Conservation (phyloP, 2,329 filamentous ascomycete genomes). For the Cryphonectria radicalis region DNA sequence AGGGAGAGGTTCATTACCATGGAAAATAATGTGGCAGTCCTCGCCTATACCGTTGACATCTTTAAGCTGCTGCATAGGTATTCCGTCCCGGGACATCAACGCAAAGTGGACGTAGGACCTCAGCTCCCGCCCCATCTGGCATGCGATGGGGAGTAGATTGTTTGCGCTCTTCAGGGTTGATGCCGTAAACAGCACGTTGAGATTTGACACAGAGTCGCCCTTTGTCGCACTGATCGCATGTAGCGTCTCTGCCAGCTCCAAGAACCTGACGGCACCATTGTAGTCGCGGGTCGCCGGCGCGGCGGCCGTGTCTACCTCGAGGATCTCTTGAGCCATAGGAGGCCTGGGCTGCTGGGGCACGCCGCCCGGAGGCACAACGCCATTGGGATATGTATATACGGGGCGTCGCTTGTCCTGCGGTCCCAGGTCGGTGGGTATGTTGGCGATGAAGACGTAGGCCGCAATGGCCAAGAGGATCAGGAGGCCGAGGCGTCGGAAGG, state of each 20-base stretch:
- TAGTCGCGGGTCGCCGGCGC: conserved; percentile 53
- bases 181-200: conserved; percentile 79
- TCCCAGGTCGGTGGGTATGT: conserved; percentile 57
- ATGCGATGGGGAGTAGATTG: conserved; percentile 78
- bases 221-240: conserved; percentile 59
- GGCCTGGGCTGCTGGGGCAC: conserved; percentile 23
- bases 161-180: conserved; percentile 75
- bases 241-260: conserved; percentile 65
- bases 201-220: conserved; percentile 58
- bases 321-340: conserved; percentile 17
- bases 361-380: conserved; percentile 16
- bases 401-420: conserved; percentile 46
- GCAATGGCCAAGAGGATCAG: conserved; percentile 51
- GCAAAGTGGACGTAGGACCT: conserved; percentile 81
- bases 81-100: conserved; percentile 73
- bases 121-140: conserved; percentile 75
- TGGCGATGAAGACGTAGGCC: conserved; percentile 67
- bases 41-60: conserved; percentile 79
- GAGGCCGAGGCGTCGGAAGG: conserved; percentile 56
- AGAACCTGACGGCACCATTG: conserved; percentile 72
- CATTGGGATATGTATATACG: conserved; percentile 37
- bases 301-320: conserved; percentile 25
- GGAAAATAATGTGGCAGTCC: conserved; percentile 67
- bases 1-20: conserved; percentile 46
- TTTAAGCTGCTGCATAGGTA: conserved; percentile 70